A percentile compares a stretch with the other conserved stretches of the same genome.
Conservation (phyloP, 129 eudicot species). For the Centella asiatica region DNA sequence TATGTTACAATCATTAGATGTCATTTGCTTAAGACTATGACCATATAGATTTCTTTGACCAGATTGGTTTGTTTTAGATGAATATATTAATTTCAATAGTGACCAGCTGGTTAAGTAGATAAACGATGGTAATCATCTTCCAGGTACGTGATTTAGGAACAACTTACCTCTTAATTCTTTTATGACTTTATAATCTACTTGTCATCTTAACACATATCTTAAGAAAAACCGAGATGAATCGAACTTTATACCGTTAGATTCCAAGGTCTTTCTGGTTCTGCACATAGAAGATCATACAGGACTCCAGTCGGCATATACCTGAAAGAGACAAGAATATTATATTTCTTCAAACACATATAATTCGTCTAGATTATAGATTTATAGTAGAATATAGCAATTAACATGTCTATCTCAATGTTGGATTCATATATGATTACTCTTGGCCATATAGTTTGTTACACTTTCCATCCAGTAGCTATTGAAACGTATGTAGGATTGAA, state of each 20-base stretch:
- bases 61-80: too few relatives aligned
- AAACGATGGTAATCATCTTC: too few relatives aligned
- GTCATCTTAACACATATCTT: background rate
- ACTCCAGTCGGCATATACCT: constrained; percentile 98
- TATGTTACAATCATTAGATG: background rate
- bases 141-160: too few relatives aligned
- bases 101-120: background rate
- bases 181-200: too few relatives aligned
- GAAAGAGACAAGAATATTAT: constrained; percentile 19
- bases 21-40: background rate
- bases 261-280: constrained; percentile 98
- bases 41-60: background rate
- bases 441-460: too few relatives aligned
- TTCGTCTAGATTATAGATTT: too few relatives aligned
- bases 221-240: constrained; percentile 5
- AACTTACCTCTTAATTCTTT: too few relatives aligned
- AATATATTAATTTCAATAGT: too few relatives aligned
- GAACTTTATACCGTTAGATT: constrained; percentile 61
- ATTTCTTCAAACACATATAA: background rate
- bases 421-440: too few relatives aligned
- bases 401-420: background rate
- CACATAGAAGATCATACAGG: constrained; percentile 95
- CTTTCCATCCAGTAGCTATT: too few relatives aligned
- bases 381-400: background rate
- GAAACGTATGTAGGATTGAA: too few relatives aligned